Evolutionary conservation across 1,139 yeast genomes (phyloP), one percentile per base, ranked within the genome.

Genomic region (Candida sp.): DNA sequence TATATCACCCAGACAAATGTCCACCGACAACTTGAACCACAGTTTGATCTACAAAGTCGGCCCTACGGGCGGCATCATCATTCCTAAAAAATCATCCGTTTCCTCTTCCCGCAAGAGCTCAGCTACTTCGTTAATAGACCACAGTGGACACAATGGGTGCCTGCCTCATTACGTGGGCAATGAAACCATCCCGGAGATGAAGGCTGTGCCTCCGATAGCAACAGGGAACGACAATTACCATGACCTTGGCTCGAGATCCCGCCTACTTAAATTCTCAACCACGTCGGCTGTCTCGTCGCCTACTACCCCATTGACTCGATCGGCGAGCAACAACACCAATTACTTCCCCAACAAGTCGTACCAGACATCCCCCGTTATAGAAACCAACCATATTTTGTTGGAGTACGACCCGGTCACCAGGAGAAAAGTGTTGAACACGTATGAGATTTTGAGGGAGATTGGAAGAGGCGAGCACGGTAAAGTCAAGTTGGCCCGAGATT

Each of bases 391-490:
- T 54, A 92, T 96, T 5, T 84, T 81, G 44, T 80, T 94, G 46
- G 97, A 92, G 58, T 92, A 90, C 66, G 97, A 94, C 67, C 98
- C 98, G 0, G 81, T 89, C 3, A 86, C 90, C 3, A 87, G 89
- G 54, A 82, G 96, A 47, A 90, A 93, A 66, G 86, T 89, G 30
- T 78, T 96, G 55, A 96, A 96, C 70, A 87, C 96, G 0, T 96
- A 94, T 65, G 99, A 94, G 68, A 90, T 96, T 39, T 73, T 93
- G 38, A 77, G 81, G 42, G 98, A 94, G 69, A 78, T 96, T 37
- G 99, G 99, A 3, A 80, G 90, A 46, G 99, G 99, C 9, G 98
- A 94, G 67, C 99, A 94, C 68, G 99, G 99, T 17, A 93, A 92
- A 67, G 99, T 96, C 42, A 96, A 94, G 67, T 77, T 96, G 26